These are phyloP conservation scores for Oryza punctata DNA, from an alignment of 176 grass and related monocot genomes.

Conservation along the genomic window DNA sequence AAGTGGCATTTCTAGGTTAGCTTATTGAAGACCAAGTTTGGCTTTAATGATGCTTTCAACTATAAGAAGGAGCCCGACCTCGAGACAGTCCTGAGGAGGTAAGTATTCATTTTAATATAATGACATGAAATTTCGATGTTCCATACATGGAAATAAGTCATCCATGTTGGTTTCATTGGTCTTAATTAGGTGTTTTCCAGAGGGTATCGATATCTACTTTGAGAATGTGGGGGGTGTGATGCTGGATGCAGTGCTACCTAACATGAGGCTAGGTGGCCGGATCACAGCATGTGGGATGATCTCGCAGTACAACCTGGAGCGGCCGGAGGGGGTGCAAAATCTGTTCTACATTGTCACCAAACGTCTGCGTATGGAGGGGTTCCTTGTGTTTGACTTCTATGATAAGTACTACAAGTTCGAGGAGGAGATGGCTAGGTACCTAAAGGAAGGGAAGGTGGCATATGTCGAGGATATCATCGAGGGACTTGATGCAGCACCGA, in stretches of 20 bases:
- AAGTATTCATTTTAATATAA: too few relatives aligned
- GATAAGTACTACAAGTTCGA: slow-evolving; percentile 37
- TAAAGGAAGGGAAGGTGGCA: slow-evolving; percentile 46
- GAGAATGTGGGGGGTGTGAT: slow-evolving; percentile 69
- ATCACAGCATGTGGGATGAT: slow-evolving; percentile 54
- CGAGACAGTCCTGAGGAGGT: slow-evolving; percentile 41
- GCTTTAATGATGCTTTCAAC: slow-evolving; percentile 69
- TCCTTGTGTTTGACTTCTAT: slow-evolving; percentile 39
- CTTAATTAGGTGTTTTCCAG: slow-evolving; percentile 51
- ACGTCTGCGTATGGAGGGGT: slow-evolving; percentile 53
- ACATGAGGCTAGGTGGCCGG: slow-evolving; percentile 44
- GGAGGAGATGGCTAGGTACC: slow-evolving; percentile 36
- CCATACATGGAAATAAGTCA: too few relatives aligned
- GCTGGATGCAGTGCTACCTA: slow-evolving; percentile 56
- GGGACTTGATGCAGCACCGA: slow-evolving; percentile 47
- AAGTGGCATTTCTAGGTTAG: slow-evolving; percentile 27
- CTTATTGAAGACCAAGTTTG: slow-evolving; percentile 54
- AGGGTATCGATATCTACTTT: slow-evolving; percentile 76
- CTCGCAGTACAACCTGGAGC: slow-evolving; percentile 55
- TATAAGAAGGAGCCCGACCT: slow-evolving; percentile 67
- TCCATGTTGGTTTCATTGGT: too few relatives aligned
- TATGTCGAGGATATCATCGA: slow-evolving; percentile 51
- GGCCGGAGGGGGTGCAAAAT: slow-evolving; percentile 22
- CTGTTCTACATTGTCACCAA: slow-evolving; percentile 29
- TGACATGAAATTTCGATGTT: too few relatives aligned